Conservation (phyloP, 1,139 yeast species). For the Geotrichum bryndzae region DNA sequence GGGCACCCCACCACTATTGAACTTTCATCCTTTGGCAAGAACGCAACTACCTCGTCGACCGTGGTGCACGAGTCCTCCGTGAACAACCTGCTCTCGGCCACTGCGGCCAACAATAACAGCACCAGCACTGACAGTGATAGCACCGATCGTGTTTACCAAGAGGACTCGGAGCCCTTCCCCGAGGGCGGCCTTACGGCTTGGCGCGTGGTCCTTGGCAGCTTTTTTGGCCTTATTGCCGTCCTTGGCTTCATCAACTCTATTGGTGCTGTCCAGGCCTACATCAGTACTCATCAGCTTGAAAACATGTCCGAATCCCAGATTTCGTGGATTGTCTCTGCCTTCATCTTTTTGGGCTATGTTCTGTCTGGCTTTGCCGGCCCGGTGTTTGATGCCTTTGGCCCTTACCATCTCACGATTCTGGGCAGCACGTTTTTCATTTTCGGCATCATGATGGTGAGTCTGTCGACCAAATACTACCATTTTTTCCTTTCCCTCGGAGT, state of each 20-base stretch:
- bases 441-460: constrained; percentile 54
- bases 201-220: constrained; percentile 54
- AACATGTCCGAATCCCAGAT: constrained; percentile 44
- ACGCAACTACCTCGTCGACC: too few species aligned
- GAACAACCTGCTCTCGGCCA: too few species aligned
- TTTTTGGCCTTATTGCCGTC: constrained; percentile 54
- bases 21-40: too few species aligned
- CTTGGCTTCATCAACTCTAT: constrained; percentile 63
- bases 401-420: constrained; percentile 42
- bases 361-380: constrained; percentile 57
- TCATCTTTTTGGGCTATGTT: constrained; percentile 50
- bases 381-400: constrained; percentile 57
- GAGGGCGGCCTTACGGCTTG: constrained; percentile 57
- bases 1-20: too few species aligned
- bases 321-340: constrained; percentile 65
- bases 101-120: too few species aligned
- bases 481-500: constrained; percentile 55
- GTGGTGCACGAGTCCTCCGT: too few species aligned
- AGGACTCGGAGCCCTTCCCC: constrained; percentile 30
- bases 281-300: constrained; percentile 49
- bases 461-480: constrained; percentile 49
- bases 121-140: too few species aligned
- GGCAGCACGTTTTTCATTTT: constrained; percentile 44
- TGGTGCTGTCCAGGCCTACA: constrained; percentile 66
- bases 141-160: not conserved